Evolutionary conservation across 352 stramenopile species (phyloP).

Genomic region (Phytophthora pisi): DNA sequence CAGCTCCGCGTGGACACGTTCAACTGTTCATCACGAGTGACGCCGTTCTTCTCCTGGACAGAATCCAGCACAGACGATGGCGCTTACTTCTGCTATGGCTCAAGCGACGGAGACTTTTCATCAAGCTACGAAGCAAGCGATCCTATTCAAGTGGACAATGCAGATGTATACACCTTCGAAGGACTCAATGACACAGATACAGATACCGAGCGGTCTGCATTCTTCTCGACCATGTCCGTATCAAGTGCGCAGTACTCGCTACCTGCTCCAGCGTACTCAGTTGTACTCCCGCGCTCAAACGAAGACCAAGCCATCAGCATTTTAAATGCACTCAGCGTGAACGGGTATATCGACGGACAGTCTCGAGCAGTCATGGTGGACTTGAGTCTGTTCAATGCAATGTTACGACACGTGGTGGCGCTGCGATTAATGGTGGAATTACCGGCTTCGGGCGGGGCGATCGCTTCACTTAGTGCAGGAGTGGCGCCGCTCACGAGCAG

Average conservation of each 20-base stretch:
- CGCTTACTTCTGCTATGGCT: slow-evolving; percentile 18
- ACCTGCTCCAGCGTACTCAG: slow-evolving; percentile 49
- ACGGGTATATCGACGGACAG: slow-evolving; percentile 44
- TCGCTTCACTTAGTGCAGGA: slow-evolving; percentile 30
- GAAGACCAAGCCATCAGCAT: slow-evolving; percentile 14
- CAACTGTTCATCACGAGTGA: slow-evolving; percentile 44
- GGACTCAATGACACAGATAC: slow-evolving; percentile 47
- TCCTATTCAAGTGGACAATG: slow-evolving; percentile 14
- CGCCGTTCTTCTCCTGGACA: slow-evolving; percentile 32
- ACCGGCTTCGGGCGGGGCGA: slow-evolving; percentile 42
- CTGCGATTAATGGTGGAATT: slow-evolving; percentile 61
- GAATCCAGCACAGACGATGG: neutral
- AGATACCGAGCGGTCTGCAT: slow-evolving; percentile 29
- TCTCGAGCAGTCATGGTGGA: slow-evolving; percentile 55
- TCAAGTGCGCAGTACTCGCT: slow-evolving; percentile 27
- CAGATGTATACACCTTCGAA: slow-evolving; percentile 32
- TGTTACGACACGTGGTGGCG: slow-evolving; percentile 45
- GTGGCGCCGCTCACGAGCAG: slow-evolving; percentile 47
- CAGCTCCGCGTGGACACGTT: slow-evolving; percentile 44
- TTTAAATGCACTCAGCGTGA: slow-evolving; percentile 34
- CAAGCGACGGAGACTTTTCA: slow-evolving; percentile 24
- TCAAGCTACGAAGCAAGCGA: slow-evolving; percentile 5
- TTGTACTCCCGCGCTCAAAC: slow-evolving; percentile 42
- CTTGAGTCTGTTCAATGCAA: slow-evolving; percentile 54
- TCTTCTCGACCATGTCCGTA: slow-evolving; percentile 49